Evolutionary conservation across 1,284 basidiomycete genomes (phyloP), one percentile per base, ranked within the genome.

Genomic region (Ustilago esculenta): DNA sequence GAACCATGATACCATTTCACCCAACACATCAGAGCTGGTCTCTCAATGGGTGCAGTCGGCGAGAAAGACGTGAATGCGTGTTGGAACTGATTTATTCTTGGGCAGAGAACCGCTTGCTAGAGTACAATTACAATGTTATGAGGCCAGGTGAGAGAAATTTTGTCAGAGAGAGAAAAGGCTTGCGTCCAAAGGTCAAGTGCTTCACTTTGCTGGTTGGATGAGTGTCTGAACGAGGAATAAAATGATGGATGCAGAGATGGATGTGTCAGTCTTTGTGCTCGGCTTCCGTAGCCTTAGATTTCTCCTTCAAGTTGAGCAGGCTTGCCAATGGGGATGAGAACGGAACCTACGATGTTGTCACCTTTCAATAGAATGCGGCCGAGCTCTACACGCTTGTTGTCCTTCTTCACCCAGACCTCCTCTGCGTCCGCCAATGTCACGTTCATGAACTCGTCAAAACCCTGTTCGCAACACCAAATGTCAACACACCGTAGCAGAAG

Each of bases 371-470:
- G 46, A 44, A 78, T 70, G 18, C 75, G 72, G 9, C 76, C 80
- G 21, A 79, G 71, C 42, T 73, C 65, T 47, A 69, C 67, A n/a
- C 72, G 61, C 46, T 71, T 74, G 48, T 72, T 71, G 39, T 64
- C 75, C 39, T 75, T 64, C 41, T 69, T 72, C 18, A 63, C 61
- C 81, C 89, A 95, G 7, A 98, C 91, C 83, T 98, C 96, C 59
- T 89, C 88, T 34, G 95, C 92, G 64, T 98, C 92, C 77, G 97
- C 94, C n/a, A 97, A 85, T 20, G 97, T 92, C 18, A 99, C 85
- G 82, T 99, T 99, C 96, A 99, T 99, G 84, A 98, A 99, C 84
- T 99, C 96, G 83, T 99, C 96, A 80, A 98, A 98, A 20, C 96
- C 96, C 95, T 67, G 39, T 17, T 14, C 3, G 20, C 7, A 11